phyloP scores from a whole-genome alignment of 2,329 filamentous ascomycete species.

The Trichoderma koningiopsis region DNA sequence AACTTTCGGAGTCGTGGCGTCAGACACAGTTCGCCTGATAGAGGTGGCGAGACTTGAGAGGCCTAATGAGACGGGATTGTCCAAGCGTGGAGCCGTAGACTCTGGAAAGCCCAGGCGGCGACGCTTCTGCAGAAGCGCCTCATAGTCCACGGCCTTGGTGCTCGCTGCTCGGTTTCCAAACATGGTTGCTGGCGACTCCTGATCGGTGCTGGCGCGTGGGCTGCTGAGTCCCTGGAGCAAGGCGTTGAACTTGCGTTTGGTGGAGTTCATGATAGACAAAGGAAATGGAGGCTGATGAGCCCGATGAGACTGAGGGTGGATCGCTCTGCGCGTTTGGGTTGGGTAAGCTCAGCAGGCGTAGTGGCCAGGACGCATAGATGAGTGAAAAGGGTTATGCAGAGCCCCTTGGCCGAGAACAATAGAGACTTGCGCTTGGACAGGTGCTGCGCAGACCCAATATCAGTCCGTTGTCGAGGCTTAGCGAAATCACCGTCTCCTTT shows the following conservation, averaged over 20 bases:
- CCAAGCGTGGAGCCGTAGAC: slow-evolving; percentile 40
- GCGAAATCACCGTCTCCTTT: neutral
- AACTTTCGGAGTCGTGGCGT: slow-evolving; percentile 30
- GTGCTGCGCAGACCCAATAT: neutral
- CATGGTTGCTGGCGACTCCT: slow-evolving; percentile 17
- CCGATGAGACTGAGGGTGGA: neutral
- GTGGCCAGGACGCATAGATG: neutral
- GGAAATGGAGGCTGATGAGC: neutral
- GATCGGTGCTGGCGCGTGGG: slow-evolving; percentile 29
- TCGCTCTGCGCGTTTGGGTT: neutral
- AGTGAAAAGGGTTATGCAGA: neutral
- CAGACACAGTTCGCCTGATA: slow-evolving; percentile 29
- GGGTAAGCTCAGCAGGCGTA: neutral
- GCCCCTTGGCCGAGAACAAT: neutral
- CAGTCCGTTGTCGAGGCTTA: neutral
- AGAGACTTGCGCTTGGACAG: neutral
- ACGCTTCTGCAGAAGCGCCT: slow-evolving; percentile 54
- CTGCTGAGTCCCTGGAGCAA: slow-evolving; percentile 68
- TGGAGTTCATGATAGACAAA: slow-evolving; percentile 62
- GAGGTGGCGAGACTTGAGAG: slow-evolving; percentile 31
- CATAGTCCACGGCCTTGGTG: slow-evolving; percentile 34
- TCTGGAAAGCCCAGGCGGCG: slow-evolving; percentile 52
- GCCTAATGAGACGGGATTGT: slow-evolving; percentile 27
- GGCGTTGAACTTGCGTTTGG: slow-evolving; percentile 82
- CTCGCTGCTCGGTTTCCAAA: slow-evolving; percentile 25